Evolutionary conservation across 1,139 yeast genomes (phyloP), one percentile per base, ranked within the genome.

Genomic region (Magnusiomyces tetraspermus): DNA sequence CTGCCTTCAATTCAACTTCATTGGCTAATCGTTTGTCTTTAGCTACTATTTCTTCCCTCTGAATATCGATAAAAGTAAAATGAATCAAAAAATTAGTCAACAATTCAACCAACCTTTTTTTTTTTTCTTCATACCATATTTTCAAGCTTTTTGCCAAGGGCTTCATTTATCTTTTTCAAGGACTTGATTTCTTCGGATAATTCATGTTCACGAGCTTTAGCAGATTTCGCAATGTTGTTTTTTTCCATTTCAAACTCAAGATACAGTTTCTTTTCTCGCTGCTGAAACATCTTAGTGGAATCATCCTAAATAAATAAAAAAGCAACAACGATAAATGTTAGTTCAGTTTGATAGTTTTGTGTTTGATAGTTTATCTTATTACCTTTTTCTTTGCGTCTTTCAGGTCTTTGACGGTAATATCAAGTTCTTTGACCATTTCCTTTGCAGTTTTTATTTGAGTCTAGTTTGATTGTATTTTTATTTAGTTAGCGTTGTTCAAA

Each of bases 241-340:
- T 51, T 51, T 40, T 51, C 53, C 22, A 53, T 31, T 38, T 54
- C 54, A 50, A 54, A 54, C 5, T 37, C 52, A 13, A 51, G 48
- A 31, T 48, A 54, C 24, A 54, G 43, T 23, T 54, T 53, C 28
- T 50, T 46, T 33, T 54, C 56, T 36, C 53, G 51, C 33, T 44
- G 26, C 13, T 51, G 49, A 23, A 40, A 42, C 23, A 47, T 51
- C 36, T 52, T 51, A 8, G 50, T 45, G 13, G 51, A 48, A 26
- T 51, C 51, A n/a, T 54, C 56, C 50, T 51, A 38, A 43, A 33
- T 13, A 10, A n/a, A n/a, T n/a, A n/a, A n/a, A n/a, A n/a, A n/a
- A n/a, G n/a, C n/a, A n/a, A n/a, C n/a, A n/a, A n/a, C n/a, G n/a
- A n/a, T n/a, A n/a, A n/a, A n/a, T n/a, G n/a, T n/a, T n/a, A n/a